Conservation (phyloP, 768 basidiomycete genomes). For the Rhodotorula graminis region DNA sequence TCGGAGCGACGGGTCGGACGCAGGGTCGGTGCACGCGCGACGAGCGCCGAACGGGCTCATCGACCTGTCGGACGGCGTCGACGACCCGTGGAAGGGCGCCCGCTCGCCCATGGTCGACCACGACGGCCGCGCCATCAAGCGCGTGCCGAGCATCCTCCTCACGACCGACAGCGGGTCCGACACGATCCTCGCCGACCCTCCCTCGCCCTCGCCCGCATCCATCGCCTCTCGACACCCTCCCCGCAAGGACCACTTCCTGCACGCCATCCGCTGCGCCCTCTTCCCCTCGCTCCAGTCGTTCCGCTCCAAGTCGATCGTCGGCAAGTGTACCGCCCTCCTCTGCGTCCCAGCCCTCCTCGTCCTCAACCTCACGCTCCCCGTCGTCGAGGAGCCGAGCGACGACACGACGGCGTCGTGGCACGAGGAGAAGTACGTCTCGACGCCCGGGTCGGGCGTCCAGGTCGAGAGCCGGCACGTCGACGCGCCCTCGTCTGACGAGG, state of each 20-base stretch:
- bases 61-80: constrained; percentile 25
- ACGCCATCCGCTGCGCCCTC: constrained; percentile 57
- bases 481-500: neutral
- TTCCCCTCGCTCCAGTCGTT: constrained; percentile 83
- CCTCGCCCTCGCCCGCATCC: neutral
- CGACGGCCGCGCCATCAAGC: neutral
- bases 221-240: neutral
- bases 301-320: constrained; percentile 62
- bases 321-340: constrained; percentile 68
- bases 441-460: neutral
- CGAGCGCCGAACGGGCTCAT: neutral
- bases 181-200: neutral
- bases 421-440: constrained; percentile 55
- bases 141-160: constrained; percentile 35
- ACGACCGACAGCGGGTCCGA: constrained; percentile 20
- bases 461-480: neutral
- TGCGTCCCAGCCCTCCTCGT: constrained; percentile 80
- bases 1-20: neutral
- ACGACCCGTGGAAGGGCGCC: constrained; percentile 31
- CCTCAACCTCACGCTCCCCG: constrained; percentile 83
- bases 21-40: neutral
- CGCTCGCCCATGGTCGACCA: neutral
- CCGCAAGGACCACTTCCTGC: constrained; percentile 3
- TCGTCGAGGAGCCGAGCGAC: constrained; percentile 55
- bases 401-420: constrained; percentile 56